Evolutionary conservation across 345 rosid species (phyloP).

Genomic region (Heritiera fomes): DNA sequence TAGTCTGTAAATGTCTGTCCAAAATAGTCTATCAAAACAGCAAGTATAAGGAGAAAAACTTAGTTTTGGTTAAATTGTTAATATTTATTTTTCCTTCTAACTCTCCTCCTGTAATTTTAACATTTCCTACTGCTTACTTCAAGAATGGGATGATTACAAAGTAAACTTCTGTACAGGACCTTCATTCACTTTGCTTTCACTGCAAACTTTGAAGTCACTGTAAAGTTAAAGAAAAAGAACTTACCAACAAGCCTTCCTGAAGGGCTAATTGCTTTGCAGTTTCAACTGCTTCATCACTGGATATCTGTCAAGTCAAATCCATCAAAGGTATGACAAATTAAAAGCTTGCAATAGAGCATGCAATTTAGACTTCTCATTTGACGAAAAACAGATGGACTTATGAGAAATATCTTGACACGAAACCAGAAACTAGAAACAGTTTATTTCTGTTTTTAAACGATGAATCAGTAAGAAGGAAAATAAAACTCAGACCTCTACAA

Average conservation of each 20-base stretch:
- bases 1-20: not conserved
- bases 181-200: not conserved
- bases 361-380: constrained; percentile 3
- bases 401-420: not conserved
- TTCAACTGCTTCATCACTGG: constrained; percentile 92
- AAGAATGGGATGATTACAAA: not conserved
- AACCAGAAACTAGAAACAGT: not conserved
- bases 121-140: not conserved
- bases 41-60: not conserved
- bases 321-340: not conserved
- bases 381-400: not conserved
- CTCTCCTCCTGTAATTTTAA: not conserved
- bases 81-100: not conserved
- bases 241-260: constrained; percentile 94
- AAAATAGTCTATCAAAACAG: not conserved
- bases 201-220: constrained; percentile 1
- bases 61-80: not conserved
- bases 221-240: constrained; percentile 30
- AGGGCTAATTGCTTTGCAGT: constrained; percentile 96
- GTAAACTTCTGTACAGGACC: not conserved
- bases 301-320: constrained; percentile 49
- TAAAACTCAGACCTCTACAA: constrained; percentile 56
- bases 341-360: not conserved
- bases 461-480: constrained; percentile 20
- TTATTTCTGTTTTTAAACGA: not conserved